A percentile compares a stretch with the other conserved stretches of the same genome.
Conservation (phyloP, 768 basidiomycete genomes). For the Phaffia australis region DNA sequence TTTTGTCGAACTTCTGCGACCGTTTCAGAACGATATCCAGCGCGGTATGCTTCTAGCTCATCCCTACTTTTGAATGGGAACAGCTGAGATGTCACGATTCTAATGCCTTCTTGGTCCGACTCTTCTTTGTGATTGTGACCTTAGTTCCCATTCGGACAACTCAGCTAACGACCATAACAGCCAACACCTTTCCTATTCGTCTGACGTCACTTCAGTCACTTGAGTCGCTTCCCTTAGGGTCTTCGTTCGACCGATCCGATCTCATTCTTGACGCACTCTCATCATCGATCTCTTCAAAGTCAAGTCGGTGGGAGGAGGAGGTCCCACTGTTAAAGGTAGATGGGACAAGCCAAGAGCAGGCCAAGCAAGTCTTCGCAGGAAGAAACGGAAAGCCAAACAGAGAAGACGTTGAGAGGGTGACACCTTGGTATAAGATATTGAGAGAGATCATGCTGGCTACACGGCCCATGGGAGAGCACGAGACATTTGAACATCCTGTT, state of each 20-base stretch:
- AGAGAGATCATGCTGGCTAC: conserved; percentile 25
- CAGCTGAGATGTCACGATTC: neutral
- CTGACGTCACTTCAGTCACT: conserved; percentile 16
- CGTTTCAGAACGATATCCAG: conserved; percentile 4
- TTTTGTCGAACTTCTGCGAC: conserved; percentile 8
- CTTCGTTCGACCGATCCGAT: conserved; percentile 6
- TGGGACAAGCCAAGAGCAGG: neutral
- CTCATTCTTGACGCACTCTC: conserved; percentile 11
- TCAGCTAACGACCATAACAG: conserved; percentile 7
- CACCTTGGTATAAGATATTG: conserved; percentile 33
- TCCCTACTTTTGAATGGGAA: neutral
- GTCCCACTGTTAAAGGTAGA: neutral
- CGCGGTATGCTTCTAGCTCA: conserved; percentile 2
- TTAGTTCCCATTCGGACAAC: conserved; percentile 15
- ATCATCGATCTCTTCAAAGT: neutral
- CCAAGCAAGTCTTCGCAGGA: neutral
- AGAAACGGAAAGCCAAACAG: too few relatives aligned
- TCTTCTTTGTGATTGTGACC: neutral
- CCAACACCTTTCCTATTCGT: conserved; percentile 16
- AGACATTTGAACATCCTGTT: conserved; percentile 33
- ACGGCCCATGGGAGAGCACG: conserved; percentile 29
- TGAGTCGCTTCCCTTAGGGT: neutral
- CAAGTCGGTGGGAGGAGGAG: conserved; percentile 16
- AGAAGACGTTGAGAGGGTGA: conserved; percentile 24
- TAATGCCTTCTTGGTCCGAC: neutral